Percentiles rank a stretch among this genome's conserved stretches.
phyloP scores from a whole-genome alignment of 768 basidiomycete genomes.

The Tephrocybe sp. region DNA sequence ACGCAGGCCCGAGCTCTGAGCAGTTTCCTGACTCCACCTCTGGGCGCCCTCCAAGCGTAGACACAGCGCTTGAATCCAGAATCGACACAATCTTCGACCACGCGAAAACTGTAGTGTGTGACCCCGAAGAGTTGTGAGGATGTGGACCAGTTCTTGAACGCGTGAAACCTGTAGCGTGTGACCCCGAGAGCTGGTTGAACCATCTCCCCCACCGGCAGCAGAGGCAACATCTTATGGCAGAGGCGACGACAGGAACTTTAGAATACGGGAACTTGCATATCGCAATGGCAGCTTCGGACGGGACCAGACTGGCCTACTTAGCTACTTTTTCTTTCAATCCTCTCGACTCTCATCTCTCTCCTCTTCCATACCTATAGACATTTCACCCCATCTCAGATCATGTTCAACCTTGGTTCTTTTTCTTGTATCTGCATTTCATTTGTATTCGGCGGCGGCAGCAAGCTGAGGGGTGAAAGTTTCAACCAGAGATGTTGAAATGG shows the following conservation, averaged over 20 bases:
- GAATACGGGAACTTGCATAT: not conserved
- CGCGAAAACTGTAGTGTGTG: slow-evolving; percentile 1
- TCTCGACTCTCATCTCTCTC: no score
- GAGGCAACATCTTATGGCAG: not conserved
- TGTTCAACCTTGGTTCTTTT: no score
- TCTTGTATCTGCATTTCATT: no score
- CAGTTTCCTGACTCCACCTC: not conserved
- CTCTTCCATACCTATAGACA: no score
- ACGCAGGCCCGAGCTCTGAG: not conserved
- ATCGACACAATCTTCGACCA: not conserved
- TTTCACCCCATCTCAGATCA: no score
- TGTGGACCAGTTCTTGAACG: not conserved
- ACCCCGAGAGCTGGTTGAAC: not conserved
- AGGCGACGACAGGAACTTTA: not conserved
- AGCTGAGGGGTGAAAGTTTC: no score
- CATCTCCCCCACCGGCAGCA: not conserved
- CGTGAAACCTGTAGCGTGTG: not conserved
- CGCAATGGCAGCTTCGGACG: no score
- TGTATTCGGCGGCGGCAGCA: no score
- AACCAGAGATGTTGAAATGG: no score
- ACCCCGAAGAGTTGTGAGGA: not conserved
- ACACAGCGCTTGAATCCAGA: not conserved
- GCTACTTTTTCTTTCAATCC: no score
- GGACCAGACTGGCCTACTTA: no score
- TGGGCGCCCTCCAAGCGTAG: not conserved